Conservation (phyloP, 495 filamentous ascomycete species). For the Cenococcum geophilum region DNA sequence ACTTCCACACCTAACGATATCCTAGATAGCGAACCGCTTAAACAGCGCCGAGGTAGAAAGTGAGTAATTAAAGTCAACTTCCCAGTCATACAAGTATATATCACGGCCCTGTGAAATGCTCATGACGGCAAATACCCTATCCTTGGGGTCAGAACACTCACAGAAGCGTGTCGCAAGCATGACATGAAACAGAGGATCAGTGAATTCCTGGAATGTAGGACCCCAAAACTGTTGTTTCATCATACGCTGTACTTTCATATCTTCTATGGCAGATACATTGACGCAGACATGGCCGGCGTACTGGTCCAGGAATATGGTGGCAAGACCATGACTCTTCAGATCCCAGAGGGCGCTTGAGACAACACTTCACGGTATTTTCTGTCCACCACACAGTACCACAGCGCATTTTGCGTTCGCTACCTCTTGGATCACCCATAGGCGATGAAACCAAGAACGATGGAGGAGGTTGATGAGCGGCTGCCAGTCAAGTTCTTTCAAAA, state of each 20-base stretch:
- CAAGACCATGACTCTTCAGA: not conserved
- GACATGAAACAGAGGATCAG: not conserved
- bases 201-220: not conserved
- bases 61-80: not conserved
- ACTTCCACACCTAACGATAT: not conserved
- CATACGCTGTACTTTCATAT: not conserved
- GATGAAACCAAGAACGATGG: slow-evolving; percentile 3
- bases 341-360: not conserved
- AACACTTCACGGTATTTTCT: not conserved
- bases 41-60: not conserved
- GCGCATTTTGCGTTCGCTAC: not conserved
- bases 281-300: too few relatives aligned
- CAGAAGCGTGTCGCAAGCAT: not conserved
- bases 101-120: not conserved
- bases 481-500: not conserved
- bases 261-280: too few relatives aligned
- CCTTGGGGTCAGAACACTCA: not conserved
- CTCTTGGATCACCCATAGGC: slow-evolving; percentile 5
- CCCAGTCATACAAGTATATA: not conserved
- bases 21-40: not conserved
- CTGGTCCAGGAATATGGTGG: too few relatives aligned
- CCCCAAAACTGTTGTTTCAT: not conserved
- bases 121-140: not conserved
- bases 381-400: not conserved
- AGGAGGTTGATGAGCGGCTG: not conserved